phyloP scores from a whole-genome alignment of 352 stramenopile species.

The Globisporangium uncinulatum region DNA sequence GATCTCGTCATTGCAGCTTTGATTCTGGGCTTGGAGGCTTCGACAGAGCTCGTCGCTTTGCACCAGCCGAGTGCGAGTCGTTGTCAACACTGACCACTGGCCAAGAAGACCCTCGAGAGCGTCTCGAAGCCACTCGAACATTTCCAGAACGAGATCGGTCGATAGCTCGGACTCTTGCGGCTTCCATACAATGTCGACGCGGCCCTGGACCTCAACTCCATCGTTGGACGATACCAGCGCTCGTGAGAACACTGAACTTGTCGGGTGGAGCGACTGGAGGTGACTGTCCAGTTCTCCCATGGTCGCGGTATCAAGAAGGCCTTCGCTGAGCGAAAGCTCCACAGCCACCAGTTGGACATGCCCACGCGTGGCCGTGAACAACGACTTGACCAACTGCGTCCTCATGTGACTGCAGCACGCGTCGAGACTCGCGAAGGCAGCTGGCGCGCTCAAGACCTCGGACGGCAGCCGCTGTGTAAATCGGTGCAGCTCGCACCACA shows the following conservation, averaged over 20 bases:
- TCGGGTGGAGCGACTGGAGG: background rate
- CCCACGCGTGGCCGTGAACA: background rate
- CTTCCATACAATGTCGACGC: slow-evolving; percentile 3
- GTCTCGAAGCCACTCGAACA: slow-evolving; percentile 7
- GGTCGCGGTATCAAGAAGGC: background rate
- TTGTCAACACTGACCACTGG: background rate
- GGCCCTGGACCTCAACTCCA: background rate
- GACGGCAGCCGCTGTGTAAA: background rate
- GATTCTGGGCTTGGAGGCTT: background rate
- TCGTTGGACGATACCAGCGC: background rate
- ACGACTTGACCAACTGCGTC: background rate
- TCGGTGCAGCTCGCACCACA: slow-evolving; percentile 1
- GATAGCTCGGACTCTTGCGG: background rate
- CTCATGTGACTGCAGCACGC: background rate
- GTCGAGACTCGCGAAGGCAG: background rate
- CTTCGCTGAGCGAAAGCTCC: slow-evolving; percentile 1
- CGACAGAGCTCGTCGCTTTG: background rate
- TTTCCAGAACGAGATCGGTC: background rate
- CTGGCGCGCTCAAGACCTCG: background rate
- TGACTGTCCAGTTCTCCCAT: background rate
- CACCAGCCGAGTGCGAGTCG: no score
- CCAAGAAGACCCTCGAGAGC: slow-evolving; percentile 4
- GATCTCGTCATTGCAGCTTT: background rate
- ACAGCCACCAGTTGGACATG: background rate
- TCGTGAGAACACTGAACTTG: background rate